phyloP scores from a whole-genome alignment of 2,329 filamentous ascomycete genomes.

The Aureobasidium sp. region DNA sequence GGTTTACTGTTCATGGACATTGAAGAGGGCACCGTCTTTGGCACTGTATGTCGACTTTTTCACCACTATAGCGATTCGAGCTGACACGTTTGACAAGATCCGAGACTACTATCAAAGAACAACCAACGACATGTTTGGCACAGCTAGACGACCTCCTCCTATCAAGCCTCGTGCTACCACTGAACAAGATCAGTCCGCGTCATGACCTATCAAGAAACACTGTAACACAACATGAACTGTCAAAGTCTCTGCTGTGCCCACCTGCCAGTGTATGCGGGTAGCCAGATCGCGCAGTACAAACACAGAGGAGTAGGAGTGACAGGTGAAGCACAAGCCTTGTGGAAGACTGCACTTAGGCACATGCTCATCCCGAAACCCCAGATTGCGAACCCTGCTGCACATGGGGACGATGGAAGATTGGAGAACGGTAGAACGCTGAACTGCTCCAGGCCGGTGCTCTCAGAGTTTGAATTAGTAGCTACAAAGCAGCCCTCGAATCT shows the following conservation, averaged over 20 bases:
- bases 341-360: neutral
- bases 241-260: neutral
- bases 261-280: neutral
- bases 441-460: neutral
- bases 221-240: neutral
- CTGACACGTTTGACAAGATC: neutral
- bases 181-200: neutral
- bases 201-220: neutral
- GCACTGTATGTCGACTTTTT: neutral
- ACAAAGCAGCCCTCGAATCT: neutral
- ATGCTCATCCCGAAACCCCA: neutral
- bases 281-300: neutral
- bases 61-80: neutral
- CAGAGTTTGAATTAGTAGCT: neutral
- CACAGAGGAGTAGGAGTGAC: neutral
- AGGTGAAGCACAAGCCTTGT: neutral
- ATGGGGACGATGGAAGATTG: neutral
- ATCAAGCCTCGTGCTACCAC: neutral
- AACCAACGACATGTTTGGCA: slow-evolving; percentile 8
- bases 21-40: slow-evolving; percentile 9
- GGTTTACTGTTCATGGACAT: slow-evolving; percentile 12
- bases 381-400: too few relatives aligned
- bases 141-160: neutral
- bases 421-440: too few relatives aligned
- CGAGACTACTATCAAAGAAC: neutral